Evolutionary conservation across 495 filamentous ascomycete genomes (phyloP).

Genomic region (Barbatosphaeria neglecta): DNA sequence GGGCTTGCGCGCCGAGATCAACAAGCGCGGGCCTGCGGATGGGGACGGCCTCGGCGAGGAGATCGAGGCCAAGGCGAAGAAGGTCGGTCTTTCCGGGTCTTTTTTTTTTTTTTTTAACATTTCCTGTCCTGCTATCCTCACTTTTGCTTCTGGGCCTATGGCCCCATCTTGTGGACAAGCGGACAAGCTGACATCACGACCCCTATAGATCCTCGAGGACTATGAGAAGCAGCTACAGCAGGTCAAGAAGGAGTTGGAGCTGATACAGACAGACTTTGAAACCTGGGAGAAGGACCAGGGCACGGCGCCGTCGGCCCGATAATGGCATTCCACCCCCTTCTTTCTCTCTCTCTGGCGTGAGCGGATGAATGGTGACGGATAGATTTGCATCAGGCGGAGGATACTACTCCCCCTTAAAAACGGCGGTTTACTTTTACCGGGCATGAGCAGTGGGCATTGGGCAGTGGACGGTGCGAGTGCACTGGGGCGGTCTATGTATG

Average conservation of each 20-base stretch:
- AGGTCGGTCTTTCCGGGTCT: slow-evolving; percentile 46
- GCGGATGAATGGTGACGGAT: too few relatives aligned
- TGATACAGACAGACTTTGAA: slow-evolving; percentile 66
- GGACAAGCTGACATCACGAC: slow-evolving; percentile 13
- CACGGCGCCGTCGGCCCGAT: slow-evolving; percentile 12
- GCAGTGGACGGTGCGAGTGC: not conserved
- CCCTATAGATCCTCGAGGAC: slow-evolving; percentile 75
- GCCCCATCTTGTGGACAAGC: too few relatives aligned
- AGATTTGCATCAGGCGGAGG: too few relatives aligned
- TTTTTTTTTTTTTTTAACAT: slow-evolving; percentile 4
- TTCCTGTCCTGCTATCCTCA: not conserved
- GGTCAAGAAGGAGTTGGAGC: slow-evolving; percentile 68
- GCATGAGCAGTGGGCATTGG: too few relatives aligned
- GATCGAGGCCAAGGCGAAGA: slow-evolving; percentile 67
- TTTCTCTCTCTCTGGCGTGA: too few relatives aligned
- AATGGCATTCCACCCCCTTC: not conserved
- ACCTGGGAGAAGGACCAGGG: slow-evolving; percentile 56
- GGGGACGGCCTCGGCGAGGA: slow-evolving; percentile 59
- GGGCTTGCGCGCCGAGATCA: slow-evolving; percentile 66
- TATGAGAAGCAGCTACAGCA: slow-evolving; percentile 82
- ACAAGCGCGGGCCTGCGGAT: slow-evolving; percentile 44
- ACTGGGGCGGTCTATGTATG: not conserved
- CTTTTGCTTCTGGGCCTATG: too few relatives aligned
- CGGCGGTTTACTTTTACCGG: too few relatives aligned
- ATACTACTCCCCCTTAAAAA: too few relatives aligned